Conservation (phyloP, 768 basidiomycete genomes). For the Termitomyces sp. region DNA sequence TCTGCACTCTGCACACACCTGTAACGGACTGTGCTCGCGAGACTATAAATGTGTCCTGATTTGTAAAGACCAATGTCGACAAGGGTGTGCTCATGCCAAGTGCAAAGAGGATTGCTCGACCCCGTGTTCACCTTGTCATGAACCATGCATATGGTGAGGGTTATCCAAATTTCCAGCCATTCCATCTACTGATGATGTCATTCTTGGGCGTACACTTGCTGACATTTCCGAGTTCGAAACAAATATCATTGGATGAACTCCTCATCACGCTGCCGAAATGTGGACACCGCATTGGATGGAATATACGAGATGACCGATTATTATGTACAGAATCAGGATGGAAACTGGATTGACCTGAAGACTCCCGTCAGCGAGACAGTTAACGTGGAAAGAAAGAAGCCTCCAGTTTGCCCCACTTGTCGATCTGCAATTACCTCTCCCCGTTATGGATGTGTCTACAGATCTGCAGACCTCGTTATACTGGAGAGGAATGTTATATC, state of each 20-base stretch:
- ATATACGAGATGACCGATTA: constrained; percentile 44
- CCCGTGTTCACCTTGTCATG: constrained; percentile 59
- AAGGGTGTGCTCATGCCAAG: constrained; percentile 47
- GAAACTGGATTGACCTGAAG: constrained; percentile 38
- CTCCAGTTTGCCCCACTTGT: constrained; percentile 61
- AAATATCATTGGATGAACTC: constrained; percentile 40
- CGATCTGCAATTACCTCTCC: constrained; percentile 49
- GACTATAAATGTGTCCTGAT: constrained; percentile 41
- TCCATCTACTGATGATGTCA: constrained; percentile 33
- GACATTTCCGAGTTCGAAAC: constrained; percentile 39
- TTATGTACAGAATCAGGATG: constrained; percentile 36
- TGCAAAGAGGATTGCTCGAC: constrained; percentile 44
- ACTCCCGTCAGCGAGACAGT: constrained; percentile 28
- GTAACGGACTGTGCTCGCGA: constrained; percentile 41
- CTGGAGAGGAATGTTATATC: constrained; percentile 57
- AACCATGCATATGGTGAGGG: constrained; percentile 49
- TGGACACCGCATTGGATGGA: constrained; percentile 62
- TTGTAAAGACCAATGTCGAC: constrained; percentile 46
- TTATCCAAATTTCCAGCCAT: background rate
- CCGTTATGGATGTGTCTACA: constrained; percentile 57
- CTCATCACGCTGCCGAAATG: constrained; percentile 60
- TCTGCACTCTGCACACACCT: constrained; percentile 54
- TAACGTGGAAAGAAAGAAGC: constrained; percentile 20
- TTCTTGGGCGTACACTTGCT: constrained; percentile 43
- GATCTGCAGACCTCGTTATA: constrained; percentile 60